Conservation (phyloP, 306 rosid genomes). For the Cicer judaicum region DNA sequence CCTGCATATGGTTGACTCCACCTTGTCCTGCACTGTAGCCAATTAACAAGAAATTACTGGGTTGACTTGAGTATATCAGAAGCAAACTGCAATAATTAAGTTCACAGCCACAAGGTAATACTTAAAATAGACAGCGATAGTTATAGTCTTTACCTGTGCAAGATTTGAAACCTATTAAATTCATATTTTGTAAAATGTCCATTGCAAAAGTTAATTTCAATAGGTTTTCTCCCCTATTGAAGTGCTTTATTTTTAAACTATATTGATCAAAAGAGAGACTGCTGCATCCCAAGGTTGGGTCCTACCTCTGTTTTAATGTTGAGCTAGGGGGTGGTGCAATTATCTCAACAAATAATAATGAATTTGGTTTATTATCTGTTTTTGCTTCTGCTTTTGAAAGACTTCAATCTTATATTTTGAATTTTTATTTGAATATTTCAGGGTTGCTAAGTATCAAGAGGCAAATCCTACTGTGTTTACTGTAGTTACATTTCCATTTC, state of each 20-base stretch:
- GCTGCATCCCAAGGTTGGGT: slow-evolving; percentile 7
- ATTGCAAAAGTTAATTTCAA: slow-evolving; percentile 21
- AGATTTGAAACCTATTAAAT: slow-evolving; percentile 18
- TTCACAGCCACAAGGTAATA: slow-evolving; percentile 9
- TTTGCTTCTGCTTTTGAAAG: slow-evolving; percentile 23
- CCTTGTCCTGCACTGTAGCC: slow-evolving; percentile 9
- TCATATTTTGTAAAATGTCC: slow-evolving; percentile 9
- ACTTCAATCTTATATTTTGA: slow-evolving; percentile 23
- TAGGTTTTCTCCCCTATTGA: neutral
- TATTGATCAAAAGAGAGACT: neutral
- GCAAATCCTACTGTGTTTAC: slow-evolving; percentile 95
- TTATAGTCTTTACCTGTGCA: neutral
- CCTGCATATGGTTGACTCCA: slow-evolving; percentile 10
- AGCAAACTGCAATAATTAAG: slow-evolving; percentile 32
- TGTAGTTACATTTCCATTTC: slow-evolving; percentile 91
- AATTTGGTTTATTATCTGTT: slow-evolving; percentile 13
- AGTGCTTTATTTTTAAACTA: slow-evolving; percentile 12
- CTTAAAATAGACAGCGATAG: neutral
- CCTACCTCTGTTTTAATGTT: slow-evolving; percentile 8
- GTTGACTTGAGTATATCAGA: slow-evolving; percentile 16
- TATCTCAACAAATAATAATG: slow-evolving; percentile 17
- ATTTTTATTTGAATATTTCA: slow-evolving; percentile 53
- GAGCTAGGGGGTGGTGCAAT: slow-evolving; percentile 29
- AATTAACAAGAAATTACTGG: slow-evolving; percentile 4
- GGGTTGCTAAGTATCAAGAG: slow-evolving; percentile 98